Conservation (phyloP, 2,329 filamentous ascomycete species). For the Mycosphaerella arachidis region DNA sequence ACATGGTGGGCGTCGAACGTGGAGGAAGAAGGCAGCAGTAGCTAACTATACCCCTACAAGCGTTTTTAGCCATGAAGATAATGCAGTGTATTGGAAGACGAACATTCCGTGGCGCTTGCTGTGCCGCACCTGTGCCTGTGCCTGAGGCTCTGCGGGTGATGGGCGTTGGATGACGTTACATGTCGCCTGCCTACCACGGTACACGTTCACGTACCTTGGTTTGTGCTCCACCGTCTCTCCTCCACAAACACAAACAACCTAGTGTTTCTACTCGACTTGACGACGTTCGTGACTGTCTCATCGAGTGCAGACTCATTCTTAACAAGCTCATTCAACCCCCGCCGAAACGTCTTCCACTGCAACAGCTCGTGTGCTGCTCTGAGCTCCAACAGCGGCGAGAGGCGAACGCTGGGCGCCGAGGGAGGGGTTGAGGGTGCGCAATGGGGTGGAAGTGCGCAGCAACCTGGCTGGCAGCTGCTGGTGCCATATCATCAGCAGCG, state of each 20-base stretch:
- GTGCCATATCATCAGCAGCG: neutral
- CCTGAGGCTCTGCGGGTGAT: conserved; percentile 1
- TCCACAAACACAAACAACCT: neutral
- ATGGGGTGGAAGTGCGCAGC: conserved; percentile 4
- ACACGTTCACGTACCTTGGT: neutral
- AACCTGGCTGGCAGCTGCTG: conserved; percentile 1
- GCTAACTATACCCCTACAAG: neutral
- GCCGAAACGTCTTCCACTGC: neutral
- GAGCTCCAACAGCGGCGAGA: neutral
- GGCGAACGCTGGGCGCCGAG: neutral
- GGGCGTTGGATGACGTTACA: neutral
- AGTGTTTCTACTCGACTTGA: neutral
- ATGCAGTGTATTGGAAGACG: neutral
- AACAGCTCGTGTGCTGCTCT: neutral
- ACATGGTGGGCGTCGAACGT: neutral
- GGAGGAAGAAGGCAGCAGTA: neutral
- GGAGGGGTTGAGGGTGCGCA: neutral
- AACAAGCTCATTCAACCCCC: neutral
- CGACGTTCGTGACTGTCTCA: neutral
- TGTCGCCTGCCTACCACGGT: neutral
- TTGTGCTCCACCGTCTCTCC: neutral
- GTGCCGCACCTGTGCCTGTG: neutral
- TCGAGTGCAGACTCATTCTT: neutral
- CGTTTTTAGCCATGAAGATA: neutral
- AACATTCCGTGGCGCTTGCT: neutral